Evolutionary conservation across 1,139 yeast species (phyloP).

Genomic region (Taphrina deformans): DNA sequence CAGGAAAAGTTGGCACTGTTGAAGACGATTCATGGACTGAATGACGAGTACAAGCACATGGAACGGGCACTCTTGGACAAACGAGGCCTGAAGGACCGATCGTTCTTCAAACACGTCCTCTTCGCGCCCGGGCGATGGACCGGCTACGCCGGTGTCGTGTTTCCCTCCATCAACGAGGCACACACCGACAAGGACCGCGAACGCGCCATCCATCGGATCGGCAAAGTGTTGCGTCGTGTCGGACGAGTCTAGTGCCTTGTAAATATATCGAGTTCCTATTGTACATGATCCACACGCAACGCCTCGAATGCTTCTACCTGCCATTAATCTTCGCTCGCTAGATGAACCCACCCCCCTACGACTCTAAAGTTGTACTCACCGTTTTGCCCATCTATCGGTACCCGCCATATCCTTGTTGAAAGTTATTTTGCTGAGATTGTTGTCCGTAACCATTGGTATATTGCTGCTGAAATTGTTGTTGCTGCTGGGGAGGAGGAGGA

Average conservation of each 20-base stretch:
- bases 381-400: not conserved
- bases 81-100: conserved; percentile 64
- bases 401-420: conserved; percentile 6
- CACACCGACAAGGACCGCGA: not conserved
- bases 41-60: conserved; percentile 49
- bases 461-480: conserved; percentile 12
- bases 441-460: not conserved
- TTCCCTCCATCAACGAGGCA: conserved; percentile 32
- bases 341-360: too few relatives aligned
- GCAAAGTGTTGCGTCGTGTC: conserved; percentile 9
- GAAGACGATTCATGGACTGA: conserved; percentile 36
- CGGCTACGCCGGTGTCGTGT: conserved; percentile 20
- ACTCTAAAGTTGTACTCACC: too few relatives aligned
- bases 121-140: conserved; percentile 64
- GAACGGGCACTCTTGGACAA: conserved; percentile 68
- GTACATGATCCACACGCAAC: not conserved
- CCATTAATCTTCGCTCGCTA: too few relatives aligned
- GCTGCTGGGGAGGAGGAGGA: conserved; percentile 14
- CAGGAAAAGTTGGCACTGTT: conserved; percentile 15
- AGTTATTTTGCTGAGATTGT: not conserved
- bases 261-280: not conserved
- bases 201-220: conserved; percentile 13
- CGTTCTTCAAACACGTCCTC: conserved; percentile 85
- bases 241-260: not conserved
- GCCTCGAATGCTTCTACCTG: not conserved